These are phyloP conservation scores for Pichia nanzhaoensis DNA, from an alignment of 805 yeast genomes.

Conservation along the genomic window DNA sequence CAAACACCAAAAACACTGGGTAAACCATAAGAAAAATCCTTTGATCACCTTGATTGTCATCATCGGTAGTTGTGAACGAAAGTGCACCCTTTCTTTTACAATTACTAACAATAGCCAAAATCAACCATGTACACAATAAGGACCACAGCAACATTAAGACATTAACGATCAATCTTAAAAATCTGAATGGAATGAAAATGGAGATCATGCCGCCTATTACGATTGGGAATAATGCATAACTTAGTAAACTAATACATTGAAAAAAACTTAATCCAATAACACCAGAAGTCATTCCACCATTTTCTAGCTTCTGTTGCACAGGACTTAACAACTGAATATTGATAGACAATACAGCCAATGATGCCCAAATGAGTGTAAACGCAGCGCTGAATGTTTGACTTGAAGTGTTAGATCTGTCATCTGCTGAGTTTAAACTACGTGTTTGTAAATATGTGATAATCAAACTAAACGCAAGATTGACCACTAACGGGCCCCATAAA, in stretches of 20 bases:
- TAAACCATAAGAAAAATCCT: slow-evolving; percentile 46
- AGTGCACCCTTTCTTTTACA: slow-evolving; percentile 21
- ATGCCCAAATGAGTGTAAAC: slow-evolving; percentile 46
- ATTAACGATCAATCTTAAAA: slow-evolving; percentile 37
- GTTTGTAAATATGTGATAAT: slow-evolving; percentile 40
- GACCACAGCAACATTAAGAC: slow-evolving; percentile 44
- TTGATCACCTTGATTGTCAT: slow-evolving; percentile 44
- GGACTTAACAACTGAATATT: slow-evolving; percentile 53
- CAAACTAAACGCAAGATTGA: slow-evolving; percentile 42
- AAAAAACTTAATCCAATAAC: slow-evolving; percentile 41
- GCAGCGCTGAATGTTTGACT: slow-evolving; percentile 49
- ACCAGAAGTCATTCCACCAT: slow-evolving; percentile 25
- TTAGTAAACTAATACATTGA: slow-evolving; percentile 50
- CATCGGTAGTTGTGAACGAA: slow-evolving; percentile 15
- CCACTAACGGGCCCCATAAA: slow-evolving; percentile 55
- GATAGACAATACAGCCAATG: slow-evolving; percentile 41
- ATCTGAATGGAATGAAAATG: slow-evolving; percentile 37
- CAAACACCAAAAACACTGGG: slow-evolving; percentile 47
- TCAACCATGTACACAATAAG: slow-evolving; percentile 43
- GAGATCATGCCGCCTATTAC: slow-evolving; percentile 42
- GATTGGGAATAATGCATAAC: slow-evolving; percentile 51
- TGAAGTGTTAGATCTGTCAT: slow-evolving; percentile 24
- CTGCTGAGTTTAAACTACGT: slow-evolving; percentile 20
- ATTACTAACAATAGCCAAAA: slow-evolving; percentile 39
- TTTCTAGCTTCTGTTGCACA: slow-evolving; percentile 26